Evolutionary conservation across 495 filamentous ascomycete species (phyloP), one percentile per base, ranked within the genome.

Genomic region (Glarea lozoyensis): DNA sequence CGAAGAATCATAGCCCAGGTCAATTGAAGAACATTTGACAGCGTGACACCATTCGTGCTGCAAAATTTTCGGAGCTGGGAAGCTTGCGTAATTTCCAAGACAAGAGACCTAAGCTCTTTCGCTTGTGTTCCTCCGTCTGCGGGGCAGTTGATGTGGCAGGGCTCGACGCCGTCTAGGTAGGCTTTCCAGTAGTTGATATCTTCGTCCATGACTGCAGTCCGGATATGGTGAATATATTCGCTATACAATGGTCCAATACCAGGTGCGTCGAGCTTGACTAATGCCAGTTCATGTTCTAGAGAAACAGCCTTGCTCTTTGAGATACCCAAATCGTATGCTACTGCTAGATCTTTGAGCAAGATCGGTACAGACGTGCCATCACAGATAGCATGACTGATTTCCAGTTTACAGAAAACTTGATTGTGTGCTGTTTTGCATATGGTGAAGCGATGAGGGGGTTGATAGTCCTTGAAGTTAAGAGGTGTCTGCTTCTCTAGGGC

Each of bases 1-100:
- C 64, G 63, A 9, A 80, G 61, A 0, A 79, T 67, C 10, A 80
- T 56, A 2, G 69, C 70, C 77, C 77, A 81, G 4, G 64, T 69
- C 23, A 75, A 60, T 20, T 79, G 62, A 3, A 74, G 61, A 15
- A 67, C 23, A 32, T 23, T 46, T 1, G 43, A 40, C 20, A 31
- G 18, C 4, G 43, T 40, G 5, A 40, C 11, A 10, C 35, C 19
- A 24, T 46, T 17, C 4, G 2, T 18, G 11, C 10, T 21, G 43
- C 35, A 39, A 31, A 46, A 40, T 1, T 9, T 7, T 9, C 37
- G 27, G 3, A 47, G 25, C 18, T 42, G 15, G 17, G 19, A 13
- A 12, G 19, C 21, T 10, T 27, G 21, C 12, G 21, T 17, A 9
- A 41, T 18, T 27, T 19, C 5, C 11, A 37, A 19, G n/a, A 37